Percentiles rank a stretch among this genome's conserved stretches.
These are phyloP conservation scores for Mrakia gelida DNA, from an alignment of 768 basidiomycete species.

Conservation along the genomic window DNA sequence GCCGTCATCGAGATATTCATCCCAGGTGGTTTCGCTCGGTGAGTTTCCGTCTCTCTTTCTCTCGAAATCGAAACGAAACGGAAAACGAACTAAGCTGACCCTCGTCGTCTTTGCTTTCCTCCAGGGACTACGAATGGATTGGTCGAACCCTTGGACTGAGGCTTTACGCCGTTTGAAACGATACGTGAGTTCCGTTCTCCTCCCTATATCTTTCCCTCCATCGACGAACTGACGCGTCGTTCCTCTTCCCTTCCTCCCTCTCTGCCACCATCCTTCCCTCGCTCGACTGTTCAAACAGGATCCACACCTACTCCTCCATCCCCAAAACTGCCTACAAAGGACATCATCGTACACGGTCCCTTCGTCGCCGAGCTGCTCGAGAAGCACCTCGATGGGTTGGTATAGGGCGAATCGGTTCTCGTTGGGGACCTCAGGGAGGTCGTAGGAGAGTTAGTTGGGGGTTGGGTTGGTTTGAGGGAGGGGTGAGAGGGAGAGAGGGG, in stretches of 20 bases:
- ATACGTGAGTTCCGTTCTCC: no score
- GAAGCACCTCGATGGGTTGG: not conserved
- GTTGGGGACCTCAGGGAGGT: no score
- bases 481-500: not conserved
- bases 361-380: not conserved
- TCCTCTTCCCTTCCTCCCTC: not conserved
- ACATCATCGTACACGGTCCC: not conserved
- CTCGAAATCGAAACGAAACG: no score
- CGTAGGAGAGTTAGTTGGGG: no score
- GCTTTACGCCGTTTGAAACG: not conserved
- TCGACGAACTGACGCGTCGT: not conserved
- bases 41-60: not conserved
- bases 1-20: slow-evolving; percentile 1
- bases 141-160: not conserved
- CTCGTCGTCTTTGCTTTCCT: not conserved
- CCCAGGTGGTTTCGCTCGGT: not conserved
- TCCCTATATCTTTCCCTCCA: not conserved
- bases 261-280: not conserved
- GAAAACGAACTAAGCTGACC: no score
- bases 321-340: not conserved
- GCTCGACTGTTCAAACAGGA: not conserved
- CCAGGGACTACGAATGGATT: not conserved
- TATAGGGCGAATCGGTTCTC: not conserved
- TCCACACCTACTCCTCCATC: not conserved
- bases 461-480: not conserved